phyloP scores from a whole-genome alignment of 495 filamentous ascomycete species.

The Coniosporium apollinis region DNA sequence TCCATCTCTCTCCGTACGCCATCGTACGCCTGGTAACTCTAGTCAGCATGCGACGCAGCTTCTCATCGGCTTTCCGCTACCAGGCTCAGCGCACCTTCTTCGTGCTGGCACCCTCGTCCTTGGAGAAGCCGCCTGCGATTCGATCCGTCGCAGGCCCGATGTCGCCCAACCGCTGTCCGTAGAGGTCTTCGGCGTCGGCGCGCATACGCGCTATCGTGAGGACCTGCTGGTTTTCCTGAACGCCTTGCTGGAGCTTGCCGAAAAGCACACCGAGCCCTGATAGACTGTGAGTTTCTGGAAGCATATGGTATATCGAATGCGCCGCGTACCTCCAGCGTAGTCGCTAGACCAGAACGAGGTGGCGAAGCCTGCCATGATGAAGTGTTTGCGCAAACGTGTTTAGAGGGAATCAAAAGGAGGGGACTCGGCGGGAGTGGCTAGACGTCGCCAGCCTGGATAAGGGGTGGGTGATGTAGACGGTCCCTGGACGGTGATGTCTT shows the following conservation, averaged over 20 bases:
- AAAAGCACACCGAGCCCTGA: constrained; percentile 86
- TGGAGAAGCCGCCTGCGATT: constrained; percentile 66
- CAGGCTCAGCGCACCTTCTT: constrained; percentile 52
- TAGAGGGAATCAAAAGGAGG: too few relatives aligned
- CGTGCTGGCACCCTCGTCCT: constrained; percentile 92
- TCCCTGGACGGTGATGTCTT: too few relatives aligned
- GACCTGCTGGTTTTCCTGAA: constrained; percentile 87
- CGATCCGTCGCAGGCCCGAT: constrained; percentile 73
- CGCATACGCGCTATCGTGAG: constrained; percentile 82
- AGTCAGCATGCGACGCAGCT: constrained; percentile 3
- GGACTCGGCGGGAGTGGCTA: too few relatives aligned
- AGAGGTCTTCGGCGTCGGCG: constrained; percentile 86
- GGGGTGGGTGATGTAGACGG: too few relatives aligned
- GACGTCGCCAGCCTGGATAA: too few relatives aligned
- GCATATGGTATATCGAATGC: not conserved
- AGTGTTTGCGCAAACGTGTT: too few relatives aligned
- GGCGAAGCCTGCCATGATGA: constrained; percentile 82
- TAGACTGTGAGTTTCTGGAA: not conserved
- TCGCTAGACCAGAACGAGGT: constrained; percentile 94
- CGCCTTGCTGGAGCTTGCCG: constrained; percentile 89
- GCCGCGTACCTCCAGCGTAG: constrained; percentile 61
- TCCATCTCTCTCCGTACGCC: constrained; percentile 91
- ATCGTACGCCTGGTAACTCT: constrained; percentile 64
- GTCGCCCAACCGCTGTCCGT: constrained; percentile 62
- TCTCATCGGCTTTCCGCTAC: constrained; percentile 2